Percentiles rank a stretch among this genome's conserved stretches.
Conservation (phyloP, 768 basidiomycete genomes). For the Termitomyces bulborhizus region DNA sequence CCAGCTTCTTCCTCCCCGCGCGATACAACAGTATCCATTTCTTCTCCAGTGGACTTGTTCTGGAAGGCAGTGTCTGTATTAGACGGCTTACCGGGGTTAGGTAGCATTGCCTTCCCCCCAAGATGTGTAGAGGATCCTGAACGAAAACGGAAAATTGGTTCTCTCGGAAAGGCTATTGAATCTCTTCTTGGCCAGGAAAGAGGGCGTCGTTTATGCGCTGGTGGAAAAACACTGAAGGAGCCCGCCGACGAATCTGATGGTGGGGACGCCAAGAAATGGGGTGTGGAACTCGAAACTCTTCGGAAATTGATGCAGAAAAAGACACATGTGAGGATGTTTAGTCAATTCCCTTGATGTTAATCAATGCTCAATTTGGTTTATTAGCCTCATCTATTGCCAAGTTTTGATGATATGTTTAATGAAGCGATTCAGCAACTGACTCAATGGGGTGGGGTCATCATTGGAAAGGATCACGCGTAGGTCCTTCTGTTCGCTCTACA, state of each 20-base stretch:
- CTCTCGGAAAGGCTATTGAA: conserved; percentile 69
- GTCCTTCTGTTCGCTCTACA: conserved; percentile 22
- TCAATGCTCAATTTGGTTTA: not conserved
- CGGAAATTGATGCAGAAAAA: conserved; percentile 52
- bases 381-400: conserved; percentile 48
- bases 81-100: conserved; percentile 71
- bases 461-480: conserved; percentile 59
- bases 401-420: conserved; percentile 69
- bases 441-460: conserved; percentile 67
- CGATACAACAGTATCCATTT: conserved; percentile 32
- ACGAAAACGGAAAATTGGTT: conserved; percentile 67
- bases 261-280: conserved; percentile 75
- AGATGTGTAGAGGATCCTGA: conserved; percentile 73
- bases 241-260: conserved; percentile 41
- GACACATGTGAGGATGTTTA: conserved; percentile 38
- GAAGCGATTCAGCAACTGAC: conserved; percentile 75
- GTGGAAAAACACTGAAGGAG: conserved; percentile 28
- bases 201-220: conserved; percentile 59
- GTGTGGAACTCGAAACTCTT: conserved; percentile 54
- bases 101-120: conserved; percentile 73
- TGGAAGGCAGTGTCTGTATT: conserved; percentile 45
- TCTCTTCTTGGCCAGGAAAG: conserved; percentile 54
- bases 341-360: not conserved
- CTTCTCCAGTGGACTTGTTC: conserved; percentile 30
- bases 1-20: conserved; percentile 29